Conservation (phyloP, 1,139 yeast species). For the Taiozyma sp. region DNA sequence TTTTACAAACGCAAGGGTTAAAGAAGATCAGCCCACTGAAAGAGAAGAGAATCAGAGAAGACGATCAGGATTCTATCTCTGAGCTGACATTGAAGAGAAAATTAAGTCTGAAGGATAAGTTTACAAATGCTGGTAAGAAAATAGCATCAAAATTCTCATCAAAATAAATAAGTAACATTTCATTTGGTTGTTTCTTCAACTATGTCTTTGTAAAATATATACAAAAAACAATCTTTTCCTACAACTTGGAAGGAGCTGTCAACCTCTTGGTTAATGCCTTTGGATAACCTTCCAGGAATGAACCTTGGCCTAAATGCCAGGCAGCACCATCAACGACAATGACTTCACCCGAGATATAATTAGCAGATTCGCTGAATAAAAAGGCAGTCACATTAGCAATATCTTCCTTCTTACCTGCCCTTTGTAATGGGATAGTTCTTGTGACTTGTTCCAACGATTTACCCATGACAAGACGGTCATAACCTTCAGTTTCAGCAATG, state of each 20-base stretch:
- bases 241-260: slow-evolving; percentile 26
- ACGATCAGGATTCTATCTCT: slow-evolving; percentile 9
- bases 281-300: slow-evolving; percentile 36
- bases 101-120: slow-evolving; percentile 18
- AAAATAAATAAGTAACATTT: neutral
- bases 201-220: neutral
- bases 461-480: slow-evolving; percentile 48
- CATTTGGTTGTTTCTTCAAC: neutral
- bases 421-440: slow-evolving; percentile 65
- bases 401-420: slow-evolving; percentile 71
- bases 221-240: neutral
- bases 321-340: slow-evolving; percentile 86
- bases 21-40: neutral
- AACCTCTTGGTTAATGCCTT: slow-evolving; percentile 27
- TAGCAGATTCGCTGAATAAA: slow-evolving; percentile 78
- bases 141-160: slow-evolving; percentile 23
- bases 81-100: slow-evolving; percentile 13
- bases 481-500: slow-evolving; percentile 78
- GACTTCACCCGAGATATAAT: slow-evolving; percentile 72
- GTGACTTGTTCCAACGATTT: slow-evolving; percentile 36
- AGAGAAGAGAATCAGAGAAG: slow-evolving; percentile 16
- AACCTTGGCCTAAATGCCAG: slow-evolving; percentile 70
- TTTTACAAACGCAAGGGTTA: neutral
- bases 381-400: slow-evolving; percentile 88
- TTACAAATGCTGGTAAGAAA: slow-evolving; percentile 28